These are phyloP conservation scores for Macrophomina tecta DNA, from an alignment of 2,329 filamentous ascomycete species.

Conservation along the genomic window DNA sequence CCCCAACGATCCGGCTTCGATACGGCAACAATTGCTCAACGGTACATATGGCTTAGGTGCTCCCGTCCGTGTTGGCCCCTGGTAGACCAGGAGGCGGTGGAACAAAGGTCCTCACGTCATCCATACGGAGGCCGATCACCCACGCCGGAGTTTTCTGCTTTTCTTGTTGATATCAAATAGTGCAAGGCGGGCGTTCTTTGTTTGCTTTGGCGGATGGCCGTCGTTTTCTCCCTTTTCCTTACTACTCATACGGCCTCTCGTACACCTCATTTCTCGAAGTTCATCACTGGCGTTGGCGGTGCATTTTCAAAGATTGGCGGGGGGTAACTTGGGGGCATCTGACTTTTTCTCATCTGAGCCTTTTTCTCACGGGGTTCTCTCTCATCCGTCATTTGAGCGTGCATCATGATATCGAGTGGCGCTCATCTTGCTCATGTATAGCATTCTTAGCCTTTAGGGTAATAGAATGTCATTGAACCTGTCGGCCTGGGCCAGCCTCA, in stretches of 20 bases:
- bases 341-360: not conserved
- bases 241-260: conserved; percentile 4
- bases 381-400: conserved; percentile 23
- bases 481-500: not conserved
- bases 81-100: conserved; percentile 47
- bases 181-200: conserved; percentile 19
- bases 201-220: conserved; percentile 5
- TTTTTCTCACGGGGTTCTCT: conserved; percentile 2
- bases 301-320: conserved; percentile 17
- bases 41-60: conserved; percentile 61
- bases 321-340: conserved; percentile 12
- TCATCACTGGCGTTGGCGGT: conserved; percentile 19
- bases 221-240: conserved; percentile 9
- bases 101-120: not conserved
- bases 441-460: conserved; percentile 21
- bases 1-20: conserved; percentile 39
- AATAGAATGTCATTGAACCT: conserved; percentile 18
- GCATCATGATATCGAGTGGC: conserved; percentile 25
- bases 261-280: not conserved
- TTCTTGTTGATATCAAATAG: conserved; percentile 21
- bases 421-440: conserved; percentile 11
- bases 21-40: conserved; percentile 57
- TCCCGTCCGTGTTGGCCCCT: conserved; percentile 62
- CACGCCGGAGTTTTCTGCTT: conserved; percentile 15
- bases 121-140: no score